Evolutionary conservation across 352 stramenopile species (phyloP), one percentile per base, ranked within the genome.

Genomic region (Pythium vanterpoolii): DNA sequence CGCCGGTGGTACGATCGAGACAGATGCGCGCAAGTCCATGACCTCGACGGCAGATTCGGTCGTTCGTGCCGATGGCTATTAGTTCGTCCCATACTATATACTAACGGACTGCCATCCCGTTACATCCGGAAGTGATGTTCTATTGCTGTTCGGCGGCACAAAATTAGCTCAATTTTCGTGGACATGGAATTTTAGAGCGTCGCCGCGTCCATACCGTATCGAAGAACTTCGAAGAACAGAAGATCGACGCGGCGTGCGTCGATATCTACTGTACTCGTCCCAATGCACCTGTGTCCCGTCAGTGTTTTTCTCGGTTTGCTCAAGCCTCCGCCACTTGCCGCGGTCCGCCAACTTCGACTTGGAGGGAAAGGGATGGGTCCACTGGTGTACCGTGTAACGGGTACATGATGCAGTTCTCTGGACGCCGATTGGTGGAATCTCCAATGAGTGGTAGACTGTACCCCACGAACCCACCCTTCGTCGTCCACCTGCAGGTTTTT

Each of bases 1-100:
- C 1, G 62, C 23, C 4, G 62, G 62, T 3, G 56, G 62, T 28
- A 61, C 55, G 31, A 64, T 48, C 11, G 56, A 57, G 21, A 64
- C 24, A 8, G 62, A 61, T 8, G 26, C 31, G 30, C 49, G 26
- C 2, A 42, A 21, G 27, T 69, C 62, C 62, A 69, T 69, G 9
- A 4, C 0, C n/a, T 6, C 21, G 23, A 18, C 9, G 14, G 34
- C 18, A 1, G 13, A 19, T 21, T n/a, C 14, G 6, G 18, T 42
- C n/a, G n/a, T n/a, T n/a, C n/a, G n/a, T n/a, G n/a, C n/a, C n/a
- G n/a, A n/a, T n/a, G n/a, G n/a, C n/a, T n/a, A n/a, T n/a, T n/a
- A n/a, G n/a, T n/a, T n/a, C n/a, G n/a, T n/a, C n/a, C n/a, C n/a
- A n/a, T n/a, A n/a, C n/a, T n/a, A n/a, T n/a, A n/a, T n/a, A n/a